Evolutionary conservation across 2,329 filamentous ascomycete genomes (phyloP), one percentile per base, ranked within the genome.

Genomic region (Alternaria incomplexa): DNA sequence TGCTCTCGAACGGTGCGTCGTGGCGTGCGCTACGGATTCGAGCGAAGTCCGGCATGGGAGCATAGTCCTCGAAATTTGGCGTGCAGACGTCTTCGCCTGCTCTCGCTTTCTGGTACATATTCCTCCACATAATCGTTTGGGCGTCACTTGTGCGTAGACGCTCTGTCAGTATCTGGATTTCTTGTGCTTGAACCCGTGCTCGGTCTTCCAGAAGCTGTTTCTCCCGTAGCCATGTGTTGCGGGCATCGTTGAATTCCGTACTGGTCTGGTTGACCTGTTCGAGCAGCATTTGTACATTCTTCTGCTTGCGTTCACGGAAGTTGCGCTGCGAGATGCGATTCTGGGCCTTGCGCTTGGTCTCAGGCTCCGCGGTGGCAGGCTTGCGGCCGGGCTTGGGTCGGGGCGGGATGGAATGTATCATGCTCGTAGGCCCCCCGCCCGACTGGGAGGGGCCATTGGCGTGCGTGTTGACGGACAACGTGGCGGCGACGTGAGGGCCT

Each of bases 281-380:
- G 64, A 86, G 83, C 48, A 88, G 81, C 67, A 87, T 94, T 43
- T 91, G 90, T 7, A 97, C 92, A 43, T 93, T 91, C 23, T 93
- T 60, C 45, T 60, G 61, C 66, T 95, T 88, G 61, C 95, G 87
- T 81, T 97, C 93, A 32, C 95, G 88, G 80, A 98, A 98, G 1
- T 92, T 93, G 62, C 95, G 86, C 82, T 98, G 95, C 4, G 95
- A 95, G 50, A 93, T 92, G 63, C 96, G 88, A 80, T 98, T 98
- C 82, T 98, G 96, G 1, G 93, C 92, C 84, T 97, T 96, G 69
- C 96, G 89, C 83, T 97, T 97, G 46, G 93, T 97, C 2, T 92
- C 92, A 13, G 94, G 93, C 56, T 94, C 96, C 77, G 97, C 94
- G 36, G 93, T 96, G 50, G 93, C 93, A 4, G 95, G 94, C 85